Evolutionary conservation across 306 rosid species (phyloP), one percentile per base, ranked within the genome.

Genomic region (Betula pendula): DNA sequence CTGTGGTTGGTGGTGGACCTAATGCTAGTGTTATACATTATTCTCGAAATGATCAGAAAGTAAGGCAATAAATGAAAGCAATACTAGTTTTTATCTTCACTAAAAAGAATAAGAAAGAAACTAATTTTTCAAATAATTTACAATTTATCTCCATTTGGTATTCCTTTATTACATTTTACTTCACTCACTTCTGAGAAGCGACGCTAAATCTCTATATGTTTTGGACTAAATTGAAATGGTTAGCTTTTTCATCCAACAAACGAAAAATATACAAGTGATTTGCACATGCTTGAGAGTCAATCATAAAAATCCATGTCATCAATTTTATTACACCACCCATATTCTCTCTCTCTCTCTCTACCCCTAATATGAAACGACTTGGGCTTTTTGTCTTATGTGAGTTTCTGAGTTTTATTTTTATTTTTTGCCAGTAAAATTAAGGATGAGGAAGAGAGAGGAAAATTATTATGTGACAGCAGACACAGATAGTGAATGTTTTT

Each of bases 1-100:
- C 99, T 31, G 99, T 95, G 73, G 97, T 92, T 80, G 97, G 97
- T 78, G 99, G 99, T 51, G 99, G 99, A 81, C 77, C 90, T 58
- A 92, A 95, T 84, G 97, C 87, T 68, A 87, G 97, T 63, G 84
- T 92, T 48, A 91, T 92, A 78, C 98, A 95, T 88, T 95, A 90
- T 82, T 82, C 93, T 83, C 87, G 97, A 83, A 95, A 95, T 83
- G 97, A 95, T 84, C 97, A 89, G 85, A 90, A 76, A 80, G 98
- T 95, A 82, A 87, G 84, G 80, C 75, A 74, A 75, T 43, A 60
- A 74, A 49, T 72, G 52, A 68, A 80, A 70, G 24, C 53, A 43
- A 43, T 33, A 10, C 45, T 63, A 17, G 45, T 58, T 58, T 58
- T 25, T 10, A 33, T 13, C 3, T 12, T 31, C 15, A 7, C 42